Percentiles rank a stretch among this genome's conserved stretches.
Conservation (phyloP, 2,329 filamentous ascomycete genomes). For the Dactylonectria estremocensis region DNA sequence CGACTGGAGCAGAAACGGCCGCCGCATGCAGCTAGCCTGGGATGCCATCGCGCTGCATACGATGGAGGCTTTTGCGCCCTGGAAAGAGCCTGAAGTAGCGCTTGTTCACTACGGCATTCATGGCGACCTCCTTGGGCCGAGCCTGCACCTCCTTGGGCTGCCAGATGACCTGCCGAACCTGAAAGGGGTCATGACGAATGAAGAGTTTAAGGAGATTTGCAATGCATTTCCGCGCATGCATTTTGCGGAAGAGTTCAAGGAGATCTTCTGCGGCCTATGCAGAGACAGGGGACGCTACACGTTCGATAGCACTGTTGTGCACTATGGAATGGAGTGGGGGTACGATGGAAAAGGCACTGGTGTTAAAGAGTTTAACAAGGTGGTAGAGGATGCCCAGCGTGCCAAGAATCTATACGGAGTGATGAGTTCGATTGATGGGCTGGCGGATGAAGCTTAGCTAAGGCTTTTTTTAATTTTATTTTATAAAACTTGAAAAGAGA, state of each 20-base stretch:
- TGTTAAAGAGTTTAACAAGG: background rate
- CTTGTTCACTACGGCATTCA: conserved; percentile 15
- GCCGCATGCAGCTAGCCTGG: conserved; percentile 30
- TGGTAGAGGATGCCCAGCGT: conserved; percentile 1
- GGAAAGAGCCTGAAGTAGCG: conserved; percentile 28
- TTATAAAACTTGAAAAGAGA: background rate
- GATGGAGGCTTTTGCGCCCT: conserved; percentile 24
- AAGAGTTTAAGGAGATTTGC: conserved; percentile 26
- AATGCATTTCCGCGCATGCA: conserved; percentile 24
- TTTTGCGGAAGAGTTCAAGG: conserved; percentile 24
- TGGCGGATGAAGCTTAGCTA: conserved; percentile 10
- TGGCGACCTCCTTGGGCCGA: conserved; percentile 30
- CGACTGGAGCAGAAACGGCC: conserved; percentile 12
- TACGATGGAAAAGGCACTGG: background rate
- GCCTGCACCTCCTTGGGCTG: conserved; percentile 12
- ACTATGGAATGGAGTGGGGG: background rate
- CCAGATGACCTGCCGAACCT: conserved; percentile 13
- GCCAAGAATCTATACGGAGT: conserved; percentile 9
- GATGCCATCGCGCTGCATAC: conserved; percentile 35
- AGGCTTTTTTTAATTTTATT: background rate
- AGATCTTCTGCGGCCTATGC: conserved; percentile 29
- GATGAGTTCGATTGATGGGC: conserved; percentile 10
- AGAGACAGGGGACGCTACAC: conserved; percentile 23
- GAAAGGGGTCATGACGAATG: conserved; percentile 13
- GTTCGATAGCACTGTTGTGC: conserved; percentile 23